Conservation (phyloP, 2,329 filamentous ascomycete genomes). For the Sporothrix dimorphospora region DNA sequence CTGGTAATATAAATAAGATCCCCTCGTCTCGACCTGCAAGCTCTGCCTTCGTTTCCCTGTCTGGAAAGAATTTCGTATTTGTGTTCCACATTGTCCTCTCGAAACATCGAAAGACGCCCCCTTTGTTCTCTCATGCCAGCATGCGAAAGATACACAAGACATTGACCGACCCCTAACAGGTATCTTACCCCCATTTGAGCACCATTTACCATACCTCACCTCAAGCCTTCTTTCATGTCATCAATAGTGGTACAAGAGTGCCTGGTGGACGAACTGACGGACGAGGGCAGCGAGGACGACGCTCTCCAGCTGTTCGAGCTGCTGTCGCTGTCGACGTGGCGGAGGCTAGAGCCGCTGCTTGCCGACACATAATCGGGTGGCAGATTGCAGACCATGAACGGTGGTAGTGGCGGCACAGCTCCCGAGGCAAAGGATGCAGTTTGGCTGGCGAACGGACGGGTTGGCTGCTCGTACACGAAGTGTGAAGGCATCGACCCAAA, state of each 20-base stretch:
- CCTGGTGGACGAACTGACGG: neutral
- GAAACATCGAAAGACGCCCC: neutral
- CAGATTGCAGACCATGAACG: neutral
- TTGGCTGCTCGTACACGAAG: conserved; percentile 1
- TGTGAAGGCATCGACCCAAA: neutral
- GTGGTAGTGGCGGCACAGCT: neutral
- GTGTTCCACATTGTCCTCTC: neutral
- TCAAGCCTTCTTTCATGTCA: neutral
- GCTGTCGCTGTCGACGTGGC: conserved; percentile 3
- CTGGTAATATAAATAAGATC: neutral
- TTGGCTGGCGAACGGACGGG: neutral
- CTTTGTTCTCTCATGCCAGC: neutral
- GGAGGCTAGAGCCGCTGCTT: neutral
- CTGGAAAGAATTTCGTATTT: neutral
- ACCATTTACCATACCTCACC: neutral
- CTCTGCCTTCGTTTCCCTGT: neutral
- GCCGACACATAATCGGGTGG: neutral
- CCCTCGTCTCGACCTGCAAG: neutral
- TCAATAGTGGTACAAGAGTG: neutral
- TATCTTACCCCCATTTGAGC: neutral
- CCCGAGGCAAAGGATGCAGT: neutral
- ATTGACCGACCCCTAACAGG: neutral
- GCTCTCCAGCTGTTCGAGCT: conserved; percentile 4
- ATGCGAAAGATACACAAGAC: neutral
- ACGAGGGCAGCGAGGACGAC: neutral